A percentile compares a stretch with the other conserved stretches of the same genome.
Conservation (phyloP, 176 grass and related monocot species). For the Alloteropsis semialata region DNA sequence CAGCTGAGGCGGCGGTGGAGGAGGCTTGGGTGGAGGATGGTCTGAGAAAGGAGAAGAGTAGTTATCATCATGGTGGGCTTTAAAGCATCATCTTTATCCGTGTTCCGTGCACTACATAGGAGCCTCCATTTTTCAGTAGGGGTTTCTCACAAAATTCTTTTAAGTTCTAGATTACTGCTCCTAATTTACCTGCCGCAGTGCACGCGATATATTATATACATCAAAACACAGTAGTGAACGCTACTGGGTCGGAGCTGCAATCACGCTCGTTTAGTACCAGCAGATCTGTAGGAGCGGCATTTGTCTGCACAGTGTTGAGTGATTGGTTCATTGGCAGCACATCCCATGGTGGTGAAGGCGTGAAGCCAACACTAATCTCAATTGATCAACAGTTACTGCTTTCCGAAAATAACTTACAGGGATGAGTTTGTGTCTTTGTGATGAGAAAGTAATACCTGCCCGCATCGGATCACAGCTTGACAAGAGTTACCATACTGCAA, state of each 20-base stretch:
- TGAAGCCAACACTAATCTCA: not conserved
- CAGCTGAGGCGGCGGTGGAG: too few relatives aligned
- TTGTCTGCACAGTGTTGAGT: not conserved
- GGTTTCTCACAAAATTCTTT: too few relatives aligned
- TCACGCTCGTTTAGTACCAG: not conserved
- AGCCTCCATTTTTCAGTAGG: too few relatives aligned
- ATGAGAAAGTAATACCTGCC: not conserved
- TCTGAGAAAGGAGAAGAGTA: too few relatives aligned
- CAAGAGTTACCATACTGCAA: not conserved
- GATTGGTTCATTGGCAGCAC: not conserved
- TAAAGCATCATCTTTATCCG: too few relatives aligned
- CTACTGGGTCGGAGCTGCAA: not conserved
- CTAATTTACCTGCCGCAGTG: not conserved
- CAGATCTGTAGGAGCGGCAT: not conserved
- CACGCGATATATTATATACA: too few relatives aligned
- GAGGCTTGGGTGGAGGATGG: too few relatives aligned
- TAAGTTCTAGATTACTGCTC: too few relatives aligned
- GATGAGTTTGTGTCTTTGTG: not conserved
- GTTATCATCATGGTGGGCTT: too few relatives aligned
- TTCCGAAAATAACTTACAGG: not conserved
- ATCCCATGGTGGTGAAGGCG: not conserved
- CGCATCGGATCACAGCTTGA: conserved; percentile 24
- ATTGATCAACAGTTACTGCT: not conserved
- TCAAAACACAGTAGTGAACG: not conserved
- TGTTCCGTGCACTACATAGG: too few relatives aligned